Base-by-base conservation (phyloP, 164 flowering plant genomes). In the Warburgia ugandensis region DNA sequence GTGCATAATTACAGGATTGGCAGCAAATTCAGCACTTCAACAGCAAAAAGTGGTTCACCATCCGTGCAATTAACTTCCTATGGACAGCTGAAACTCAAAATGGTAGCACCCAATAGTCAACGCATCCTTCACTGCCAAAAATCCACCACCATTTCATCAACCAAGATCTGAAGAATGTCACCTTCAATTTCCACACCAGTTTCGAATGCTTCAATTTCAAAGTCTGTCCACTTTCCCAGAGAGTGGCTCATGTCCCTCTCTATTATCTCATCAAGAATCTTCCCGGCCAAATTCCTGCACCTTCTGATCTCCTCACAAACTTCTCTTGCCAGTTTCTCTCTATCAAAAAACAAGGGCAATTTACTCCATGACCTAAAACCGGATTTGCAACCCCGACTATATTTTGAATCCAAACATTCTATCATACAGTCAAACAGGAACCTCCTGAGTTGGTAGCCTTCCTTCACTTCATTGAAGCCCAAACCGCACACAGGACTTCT, bases 181-280 rank as follows among this genome's bases (percentile, higher is more conserved):
- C 26, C 32, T 28, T 59, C 83, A 9, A 84, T 63, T 30, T 72
- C 72, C 13, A 49, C 25, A 14, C 81, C 79, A 10, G 45, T 37
- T 57, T 84, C 86, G 48, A 69, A 72, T 14, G 62, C 74, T 64
- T 81, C 97, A 8, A 60, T 43, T 48, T 82, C 80, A 64, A 76
- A 86, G 45, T 73, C 75, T 1, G 73, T 71, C 95, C 97, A 90
- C 56, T 77, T 77, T 13, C 78, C 82, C 53, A 73, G 58, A 0
- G 80, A 63, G 59, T 61, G 68, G 51, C 80, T 76, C 86, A 82
- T 71, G n/a, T 86, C 97, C 68, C 64, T 59, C 16, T 86, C 91
- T 19, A 84, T 66, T 37, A 84, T 53, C 67, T 84, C 86, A 37
- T 90, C 95, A 0, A 67, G 59, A 2, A 54, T n/a, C 65, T 55